Percentiles rank a stretch among this genome's conserved stretches.
phyloP scores from a whole-genome alignment of 2,329 filamentous ascomycete genomes.

The Nemania sp. region DNA sequence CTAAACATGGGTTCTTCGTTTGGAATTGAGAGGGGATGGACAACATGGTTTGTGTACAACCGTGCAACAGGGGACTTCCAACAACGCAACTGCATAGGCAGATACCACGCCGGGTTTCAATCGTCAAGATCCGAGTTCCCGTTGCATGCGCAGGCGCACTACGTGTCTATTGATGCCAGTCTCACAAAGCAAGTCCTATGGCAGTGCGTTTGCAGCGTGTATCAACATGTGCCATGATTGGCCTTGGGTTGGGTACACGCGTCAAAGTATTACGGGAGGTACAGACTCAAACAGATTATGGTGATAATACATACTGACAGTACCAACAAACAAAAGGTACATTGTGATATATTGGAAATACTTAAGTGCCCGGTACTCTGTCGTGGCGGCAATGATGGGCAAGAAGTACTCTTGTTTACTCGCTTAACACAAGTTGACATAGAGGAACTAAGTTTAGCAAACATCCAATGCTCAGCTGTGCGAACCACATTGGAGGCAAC shows the following conservation, averaged over 20 bases:
- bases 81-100: neutral
- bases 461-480: neutral
- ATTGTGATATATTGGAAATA: neutral
- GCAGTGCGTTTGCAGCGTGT: constrained; percentile 5
- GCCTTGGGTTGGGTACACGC: constrained; percentile 1
- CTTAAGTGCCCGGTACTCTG: neutral
- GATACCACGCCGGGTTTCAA: neutral
- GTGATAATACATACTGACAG: neutral
- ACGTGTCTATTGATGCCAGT: neutral
- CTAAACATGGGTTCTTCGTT: neutral
- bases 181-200: neutral
- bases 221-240: neutral
- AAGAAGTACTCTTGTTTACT: neutral
- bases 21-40: neutral
- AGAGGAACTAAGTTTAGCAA: neutral
- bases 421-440: too few relatives aligned
- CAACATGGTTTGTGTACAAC: neutral
- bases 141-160: too few relatives aligned
- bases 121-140: too few relatives aligned
- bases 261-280: neutral
- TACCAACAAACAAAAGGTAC: neutral
- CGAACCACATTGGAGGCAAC: neutral
- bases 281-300: neutral
- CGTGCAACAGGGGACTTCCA: too few relatives aligned
- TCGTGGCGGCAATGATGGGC: neutral